These are phyloP conservation scores for Lactarius indigo DNA, from an alignment of 768 basidiomycete genomes.

Conservation along the genomic window DNA sequence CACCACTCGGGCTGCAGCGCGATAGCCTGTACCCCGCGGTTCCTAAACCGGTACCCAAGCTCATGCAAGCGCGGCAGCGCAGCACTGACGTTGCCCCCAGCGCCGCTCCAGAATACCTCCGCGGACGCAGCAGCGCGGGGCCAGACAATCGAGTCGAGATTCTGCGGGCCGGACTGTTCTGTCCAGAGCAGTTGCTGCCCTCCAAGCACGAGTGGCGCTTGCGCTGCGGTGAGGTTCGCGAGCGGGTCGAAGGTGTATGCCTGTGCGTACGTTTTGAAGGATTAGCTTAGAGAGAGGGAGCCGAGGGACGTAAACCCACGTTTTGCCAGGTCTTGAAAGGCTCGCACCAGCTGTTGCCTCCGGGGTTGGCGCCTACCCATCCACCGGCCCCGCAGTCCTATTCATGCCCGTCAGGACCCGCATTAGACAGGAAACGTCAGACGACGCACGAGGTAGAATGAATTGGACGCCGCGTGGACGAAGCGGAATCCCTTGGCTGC, in stretches of 20 bases:
- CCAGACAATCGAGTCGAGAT: slow-evolving; percentile 68
- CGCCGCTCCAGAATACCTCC: slow-evolving; percentile 75
- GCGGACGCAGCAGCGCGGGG: slow-evolving; percentile 68
- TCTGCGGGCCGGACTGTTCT: slow-evolving; percentile 67
- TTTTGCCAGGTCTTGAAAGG: slow-evolving; percentile 81
- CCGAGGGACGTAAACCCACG: slow-evolving; percentile 43
- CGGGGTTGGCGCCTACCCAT: slow-evolving; percentile 53
- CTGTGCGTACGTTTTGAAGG: slow-evolving; percentile 32
- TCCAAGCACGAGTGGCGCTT: slow-evolving; percentile 60
- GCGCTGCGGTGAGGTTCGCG: slow-evolving; percentile 45
- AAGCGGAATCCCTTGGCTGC: slow-evolving; percentile 57
- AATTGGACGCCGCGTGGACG: slow-evolving; percentile 68
- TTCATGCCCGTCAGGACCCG: neutral
- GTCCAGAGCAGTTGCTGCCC: slow-evolving; percentile 72
- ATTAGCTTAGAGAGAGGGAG: neutral
- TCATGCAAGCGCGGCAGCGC: slow-evolving; percentile 65
- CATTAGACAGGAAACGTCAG: neutral
- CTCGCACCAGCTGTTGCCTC: slow-evolving; percentile 67
- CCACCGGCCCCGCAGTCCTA: slow-evolving; percentile 69
- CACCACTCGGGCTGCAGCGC: slow-evolving; percentile 43
- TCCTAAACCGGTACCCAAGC: slow-evolving; percentile 34
- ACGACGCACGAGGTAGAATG: slow-evolving; percentile 64
- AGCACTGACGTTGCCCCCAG: slow-evolving; percentile 31
- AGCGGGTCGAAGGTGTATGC: slow-evolving; percentile 72
- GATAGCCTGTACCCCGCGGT: slow-evolving; percentile 35